Evolutionary conservation across 2,329 filamentous ascomycete species (phyloP), one percentile per base, ranked within the genome.

Genomic region (Colletotrichum neosansevieriae): DNA sequence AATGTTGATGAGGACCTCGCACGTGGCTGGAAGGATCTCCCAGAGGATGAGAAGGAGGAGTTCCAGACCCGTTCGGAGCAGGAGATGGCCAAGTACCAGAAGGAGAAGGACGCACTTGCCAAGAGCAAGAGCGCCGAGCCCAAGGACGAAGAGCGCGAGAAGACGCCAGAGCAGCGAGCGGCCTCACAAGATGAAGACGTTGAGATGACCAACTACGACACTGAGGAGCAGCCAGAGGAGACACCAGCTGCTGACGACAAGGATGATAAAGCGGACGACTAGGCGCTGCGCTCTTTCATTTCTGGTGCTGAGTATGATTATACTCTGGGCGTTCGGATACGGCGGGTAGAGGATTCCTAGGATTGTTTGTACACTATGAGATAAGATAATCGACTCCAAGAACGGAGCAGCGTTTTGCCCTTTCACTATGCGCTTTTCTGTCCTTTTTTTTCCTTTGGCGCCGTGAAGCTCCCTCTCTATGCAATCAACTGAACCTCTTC

Each of bases 1-100:
- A 80, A 81, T 63, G 75, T 86, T 12, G 85, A 88, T n/a, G 84
- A 86, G 58, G 86, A 88, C 78, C 80, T 89, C 9, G 78, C 81
- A n/a, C 82, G 81, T 12, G 79, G 80, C 47, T 89, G 87, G 87
- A 84, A 86, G 67, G 83, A 85, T 19, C 79, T 89, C 13, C 76
- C 84, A 4, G 81, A 84, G 50, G 77, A 76, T 21, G 80, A 85
- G 57, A 85, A 83, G 74, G 84, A 86, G 29, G 81, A 83, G 58
- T 88, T 82, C 62, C 80, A 85, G 69, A 72, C 77, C 4, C 81
- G 80, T 21, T 81, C 80, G 58, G 79, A 82, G 61, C 73, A 79
- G 57, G 79, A 79, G 60, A 72, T 81, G 45, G 76, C 67, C 45
- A 76, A 80, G 71, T 82, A 82, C 75, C 79, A 82, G 70, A 80